Base-by-base conservation (phyloP, 164 flowering plant species). In the Euptelea pleiosperma region DNA sequence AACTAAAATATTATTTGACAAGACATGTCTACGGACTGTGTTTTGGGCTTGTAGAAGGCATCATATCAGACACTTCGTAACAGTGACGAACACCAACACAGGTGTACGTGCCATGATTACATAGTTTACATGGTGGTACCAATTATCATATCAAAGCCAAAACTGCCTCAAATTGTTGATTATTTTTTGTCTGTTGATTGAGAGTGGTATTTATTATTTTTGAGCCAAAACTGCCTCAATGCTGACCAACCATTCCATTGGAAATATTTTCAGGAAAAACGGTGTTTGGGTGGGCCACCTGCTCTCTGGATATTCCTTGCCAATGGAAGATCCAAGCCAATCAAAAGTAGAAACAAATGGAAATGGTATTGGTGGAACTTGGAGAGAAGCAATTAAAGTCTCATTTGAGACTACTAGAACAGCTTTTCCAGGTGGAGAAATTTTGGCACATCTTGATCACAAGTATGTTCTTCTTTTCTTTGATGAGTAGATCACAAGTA, bases 371-470 rank as follows among this genome's bases (percentile, higher is more conserved):
- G 86, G 83, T 22, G 96, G 96, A 55, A 80, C 86, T 25, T 92
- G 98, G 98, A 84, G 61, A 64, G 55, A 87, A 65, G 57, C 98
- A 26, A 85, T 89, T 39, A 76, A 71, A 75, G 91, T 68, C 44
- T 81, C 89, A 57, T 79, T 28, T 69, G 87, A 89, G 44, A 84
- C 87, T 50, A 92, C 96, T 16, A 66, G 51, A 71, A 64, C 72
- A 45, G 87, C 93, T 63, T 92, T 92, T 58, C 98, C 98, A 1
- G 88, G 86, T 11, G 98, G 96, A 8, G 87, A 87, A 65, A 63
- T 92, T 64, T 6, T 89, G 25, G 98, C 96, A 33, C 98, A 92
- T 70, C 85, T 92, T 52, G 96, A 92, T 75, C 89, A 89, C 25
- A 92, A 89, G 98, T 91, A 68, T 79, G 92, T 67, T 24, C 2